A percentile compares a stretch with the other conserved stretches of the same genome.
phyloP scores from a whole-genome alignment of 2,329 filamentous ascomycete genomes.

The Sordariomycetes sp. region DNA sequence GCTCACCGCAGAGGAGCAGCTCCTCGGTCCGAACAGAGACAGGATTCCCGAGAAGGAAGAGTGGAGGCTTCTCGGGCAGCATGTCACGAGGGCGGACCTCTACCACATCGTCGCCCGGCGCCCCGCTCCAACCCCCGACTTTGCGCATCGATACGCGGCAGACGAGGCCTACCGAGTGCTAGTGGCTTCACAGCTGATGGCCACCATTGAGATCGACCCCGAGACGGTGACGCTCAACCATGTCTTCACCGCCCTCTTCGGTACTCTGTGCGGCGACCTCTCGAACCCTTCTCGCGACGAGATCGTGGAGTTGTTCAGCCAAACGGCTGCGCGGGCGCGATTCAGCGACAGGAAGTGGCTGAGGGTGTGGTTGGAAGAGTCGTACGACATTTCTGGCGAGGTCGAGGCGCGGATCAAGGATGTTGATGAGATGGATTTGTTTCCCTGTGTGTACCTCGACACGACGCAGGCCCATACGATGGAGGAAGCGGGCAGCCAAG shows the following conservation, averaged over 20 bases:
- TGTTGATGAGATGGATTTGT: constrained; percentile 22
- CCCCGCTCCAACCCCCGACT: constrained; percentile 16
- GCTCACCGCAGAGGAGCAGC: constrained; percentile 6
- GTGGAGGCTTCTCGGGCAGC: background rate
- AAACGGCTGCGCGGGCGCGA: constrained; percentile 19
- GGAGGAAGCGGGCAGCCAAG: constrained; percentile 9
- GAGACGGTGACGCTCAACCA: constrained; percentile 30
- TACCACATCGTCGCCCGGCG: constrained; percentile 11
- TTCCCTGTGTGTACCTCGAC: constrained; percentile 34
- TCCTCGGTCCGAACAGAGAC: background rate
- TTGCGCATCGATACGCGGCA: constrained; percentile 23
- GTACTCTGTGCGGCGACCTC: constrained; percentile 32
- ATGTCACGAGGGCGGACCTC: constrained; percentile 10
- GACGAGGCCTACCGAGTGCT: constrained; percentile 23
- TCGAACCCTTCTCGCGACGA: constrained; percentile 22
- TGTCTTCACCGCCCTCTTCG: constrained; percentile 35
- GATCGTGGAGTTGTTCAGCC: constrained; percentile 26
- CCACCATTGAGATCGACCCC: constrained; percentile 29
- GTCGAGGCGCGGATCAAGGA: constrained; percentile 21
- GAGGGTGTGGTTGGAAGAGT: constrained; percentile 34
- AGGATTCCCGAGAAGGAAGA: background rate
- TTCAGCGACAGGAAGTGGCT: constrained; percentile 20
- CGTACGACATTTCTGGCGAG: constrained; percentile 32
- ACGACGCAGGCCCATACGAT: constrained; percentile 26
- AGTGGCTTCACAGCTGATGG: constrained; percentile 22